These are phyloP conservation scores for Cucurbita moschata DNA, from an alignment of 306 rosid genomes.

Conservation along the genomic window DNA sequence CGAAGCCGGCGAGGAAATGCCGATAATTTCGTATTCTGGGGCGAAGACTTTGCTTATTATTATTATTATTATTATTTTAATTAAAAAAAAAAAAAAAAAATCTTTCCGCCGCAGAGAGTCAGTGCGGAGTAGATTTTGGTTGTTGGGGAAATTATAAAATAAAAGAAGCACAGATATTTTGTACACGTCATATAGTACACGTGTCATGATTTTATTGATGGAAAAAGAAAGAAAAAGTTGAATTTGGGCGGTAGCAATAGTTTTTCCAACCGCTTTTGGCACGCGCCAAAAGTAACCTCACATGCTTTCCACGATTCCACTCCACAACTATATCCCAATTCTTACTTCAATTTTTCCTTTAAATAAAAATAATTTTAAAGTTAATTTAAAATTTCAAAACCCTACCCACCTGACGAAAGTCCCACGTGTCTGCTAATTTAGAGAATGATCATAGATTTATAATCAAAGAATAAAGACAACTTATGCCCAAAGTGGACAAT, in stretches of 20 bases:
- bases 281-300: conserved; percentile 70
- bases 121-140: background rate
- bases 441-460: no score
- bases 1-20: background rate
- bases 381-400: no score
- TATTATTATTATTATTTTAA: no score
- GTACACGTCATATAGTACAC: background rate
- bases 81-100: background rate
- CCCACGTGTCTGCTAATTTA: no score
- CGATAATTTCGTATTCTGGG: background rate
- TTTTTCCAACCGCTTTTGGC: conserved; percentile 41
- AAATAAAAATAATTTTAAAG: no score
- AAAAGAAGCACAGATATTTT: background rate
- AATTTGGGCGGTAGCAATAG: background rate
- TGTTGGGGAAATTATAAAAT: background rate
- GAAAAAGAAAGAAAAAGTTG: background rate
- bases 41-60: background rate
- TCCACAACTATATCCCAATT: background rate
- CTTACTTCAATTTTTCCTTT: background rate
- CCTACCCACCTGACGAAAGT: no score
- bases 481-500: no score
- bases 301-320: conserved; percentile 46
- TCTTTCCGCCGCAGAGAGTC: background rate
- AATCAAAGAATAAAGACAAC: no score
- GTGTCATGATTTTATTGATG: background rate